Base-by-base conservation (phyloP, 164 flowering plant genomes). In the Taxillus chinensis region DNA sequence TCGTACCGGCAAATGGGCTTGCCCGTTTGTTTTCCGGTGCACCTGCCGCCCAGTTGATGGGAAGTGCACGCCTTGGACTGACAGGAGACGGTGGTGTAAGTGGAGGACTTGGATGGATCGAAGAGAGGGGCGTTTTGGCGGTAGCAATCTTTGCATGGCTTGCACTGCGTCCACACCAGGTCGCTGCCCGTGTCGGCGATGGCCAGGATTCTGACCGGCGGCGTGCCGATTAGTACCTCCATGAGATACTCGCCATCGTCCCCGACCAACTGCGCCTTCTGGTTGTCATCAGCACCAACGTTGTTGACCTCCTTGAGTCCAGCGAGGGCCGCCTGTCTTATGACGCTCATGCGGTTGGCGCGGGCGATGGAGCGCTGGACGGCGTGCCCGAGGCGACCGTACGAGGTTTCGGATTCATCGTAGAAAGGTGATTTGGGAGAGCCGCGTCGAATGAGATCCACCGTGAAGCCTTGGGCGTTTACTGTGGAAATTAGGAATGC, bases 161-260 rank as follows among this genome's bases (percentile, higher is more conserved):
- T 39, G 73, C 86, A 82, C 45, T 80, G 86, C 0, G 74, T 71
- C 86, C 86, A 82, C 8, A 67, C 67, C 1, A 82, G 64, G 41
- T 82, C 86, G 48, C 82, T 80, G 9, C 86, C 86, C 0, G 86
- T 82, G 54, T 80, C 86, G 0, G 73, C 79, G 3, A 82, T 65
- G 38, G 62, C 78, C 0, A 71, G 7, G 3, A 65, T 45, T 0
- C 59, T 46, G 15, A 74, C 8, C 0, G 82, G 77, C 0, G 83
- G 83, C 0, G 78, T 72, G 3, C 86, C 83, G 5, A 82, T 27
- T 0, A 76, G 57, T 2, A 78, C 6, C 46, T 73, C 70, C 75
- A 82, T 68, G 6, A 11, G 41, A 39, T 55, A 55, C 58, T 55
- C 58, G 10, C 58, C 58, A 13, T 38, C 40, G 58, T 55, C 13